phyloP scores from a whole-genome alignment of 2,329 filamentous ascomycete species.

The Fusarium verticillioides region DNA sequence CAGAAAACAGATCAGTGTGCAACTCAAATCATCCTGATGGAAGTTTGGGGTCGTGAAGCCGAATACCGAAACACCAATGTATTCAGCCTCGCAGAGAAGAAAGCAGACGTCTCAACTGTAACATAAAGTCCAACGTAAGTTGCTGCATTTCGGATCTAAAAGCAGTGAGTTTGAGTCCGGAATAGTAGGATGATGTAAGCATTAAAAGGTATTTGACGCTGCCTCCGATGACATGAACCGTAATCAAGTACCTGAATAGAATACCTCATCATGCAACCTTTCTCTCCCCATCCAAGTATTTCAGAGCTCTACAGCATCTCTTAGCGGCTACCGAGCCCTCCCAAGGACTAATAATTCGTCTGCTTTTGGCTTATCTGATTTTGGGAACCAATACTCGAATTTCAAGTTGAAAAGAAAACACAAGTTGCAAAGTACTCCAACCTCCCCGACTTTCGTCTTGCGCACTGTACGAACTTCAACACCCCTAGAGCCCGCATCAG shows the following conservation, averaged over 20 bases:
- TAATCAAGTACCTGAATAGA: conserved; percentile 11
- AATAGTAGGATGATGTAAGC: conserved; percentile 36
- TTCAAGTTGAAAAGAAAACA: conserved; percentile 3
- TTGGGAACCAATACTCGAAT: not conserved
- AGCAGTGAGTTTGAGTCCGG: conserved; percentile 4
- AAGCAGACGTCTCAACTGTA: not conserved
- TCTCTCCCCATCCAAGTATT: conserved; percentile 1
- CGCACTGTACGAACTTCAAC: conserved; percentile 42
- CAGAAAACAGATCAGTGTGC: conserved; percentile 2
- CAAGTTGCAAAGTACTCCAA: conserved; percentile 6
- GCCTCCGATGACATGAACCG: conserved; percentile 5
- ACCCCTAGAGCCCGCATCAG: conserved; percentile 20
- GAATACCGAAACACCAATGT: conserved; percentile 15
- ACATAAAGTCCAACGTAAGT: conserved; percentile 8
- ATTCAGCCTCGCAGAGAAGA: conserved; percentile 4
- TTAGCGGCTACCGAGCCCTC: not conserved
- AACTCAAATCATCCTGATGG: not conserved
- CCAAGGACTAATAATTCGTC: not conserved
- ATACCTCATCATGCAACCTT: conserved; percentile 2
- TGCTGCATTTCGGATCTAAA: not conserved
- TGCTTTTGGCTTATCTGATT: not conserved
- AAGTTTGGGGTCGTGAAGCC: conserved; percentile 2
- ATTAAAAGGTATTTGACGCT: not conserved
- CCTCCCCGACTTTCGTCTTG: not conserved
- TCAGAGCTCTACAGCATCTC: conserved; percentile 9